Percentiles rank a stretch among this genome's conserved stretches.
These are phyloP conservation scores for Pestalotiopsis sp. DNA, from an alignment of 2,329 filamentous ascomycete genomes.

Conservation along the genomic window DNA sequence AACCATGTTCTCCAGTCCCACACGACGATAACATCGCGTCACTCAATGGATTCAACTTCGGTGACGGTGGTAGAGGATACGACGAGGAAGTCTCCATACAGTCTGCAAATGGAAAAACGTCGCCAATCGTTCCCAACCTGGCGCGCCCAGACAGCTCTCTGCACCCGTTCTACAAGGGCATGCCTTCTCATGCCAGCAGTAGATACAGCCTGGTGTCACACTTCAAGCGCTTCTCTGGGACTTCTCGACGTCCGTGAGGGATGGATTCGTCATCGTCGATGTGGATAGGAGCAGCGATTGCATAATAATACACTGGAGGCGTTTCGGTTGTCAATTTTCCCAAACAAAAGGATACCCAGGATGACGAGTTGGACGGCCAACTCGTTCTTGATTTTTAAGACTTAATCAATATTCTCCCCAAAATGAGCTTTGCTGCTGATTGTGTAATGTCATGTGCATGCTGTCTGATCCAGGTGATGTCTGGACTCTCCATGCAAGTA, in stretches of 20 bases:
- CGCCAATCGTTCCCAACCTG: conserved; percentile 58
- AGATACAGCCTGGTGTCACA: conserved; percentile 39
- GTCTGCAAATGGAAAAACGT: conserved; percentile 22
- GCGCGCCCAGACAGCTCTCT: conserved; percentile 58
- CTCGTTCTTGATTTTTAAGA: background rate
- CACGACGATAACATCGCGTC: no score
- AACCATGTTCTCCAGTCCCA: no score
- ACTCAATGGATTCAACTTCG: conserved; percentile 14
- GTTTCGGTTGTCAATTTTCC: conserved; percentile 5
- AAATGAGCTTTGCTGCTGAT: background rate
- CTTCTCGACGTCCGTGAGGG: background rate
- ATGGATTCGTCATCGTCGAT: background rate
- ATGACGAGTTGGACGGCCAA: background rate
- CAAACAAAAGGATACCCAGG: conserved; percentile 8
- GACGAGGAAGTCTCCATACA: background rate
- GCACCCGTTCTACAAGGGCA: conserved; percentile 50
- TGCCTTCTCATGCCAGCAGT: conserved; percentile 24
- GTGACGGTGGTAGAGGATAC: conserved; percentile 28
- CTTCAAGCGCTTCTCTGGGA: background rate
- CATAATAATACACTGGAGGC: conserved; percentile 1
- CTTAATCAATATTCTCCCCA: background rate
- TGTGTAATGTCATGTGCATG: background rate
- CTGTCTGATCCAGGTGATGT: no score
- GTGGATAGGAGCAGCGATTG: background rate
- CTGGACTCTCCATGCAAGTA: no score